These are phyloP conservation scores for Trichoderma atroviride DNA, from an alignment of 2,329 filamentous ascomycete species.

Conservation along the genomic window DNA sequence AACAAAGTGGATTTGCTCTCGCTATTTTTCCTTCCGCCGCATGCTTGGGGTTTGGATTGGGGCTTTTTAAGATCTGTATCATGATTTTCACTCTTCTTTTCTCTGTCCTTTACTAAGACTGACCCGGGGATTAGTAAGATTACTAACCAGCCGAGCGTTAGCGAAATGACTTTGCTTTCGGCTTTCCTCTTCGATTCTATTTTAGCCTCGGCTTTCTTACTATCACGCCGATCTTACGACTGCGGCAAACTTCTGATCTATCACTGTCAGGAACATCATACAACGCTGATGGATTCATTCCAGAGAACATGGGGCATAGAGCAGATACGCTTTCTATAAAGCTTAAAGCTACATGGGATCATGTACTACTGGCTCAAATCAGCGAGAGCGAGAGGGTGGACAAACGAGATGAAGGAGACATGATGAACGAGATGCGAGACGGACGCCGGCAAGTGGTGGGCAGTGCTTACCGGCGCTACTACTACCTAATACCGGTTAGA, in stretches of 20 bases:
- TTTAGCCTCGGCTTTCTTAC: background rate
- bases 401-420: background rate
- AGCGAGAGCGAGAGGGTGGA: background rate
- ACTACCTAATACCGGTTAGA: background rate
- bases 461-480: background rate
- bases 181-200: background rate
- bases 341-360: background rate
- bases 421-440: background rate
- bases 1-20: too few species aligned
- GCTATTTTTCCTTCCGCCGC: too few species aligned
- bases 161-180: background rate
- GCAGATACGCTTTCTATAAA: background rate
- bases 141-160: background rate
- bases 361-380: background rate
- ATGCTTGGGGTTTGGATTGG: too few species aligned
- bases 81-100: background rate
- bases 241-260: background rate
- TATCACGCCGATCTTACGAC: background rate
- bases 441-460: background rate
- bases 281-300: background rate
- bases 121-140: background rate
- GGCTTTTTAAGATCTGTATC: background rate
- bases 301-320: background rate
- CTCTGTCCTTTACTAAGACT: background rate
- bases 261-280: background rate